phyloP scores from a whole-genome alignment of 352 stramenopile species.

The Pythium pyrilobum region DNA sequence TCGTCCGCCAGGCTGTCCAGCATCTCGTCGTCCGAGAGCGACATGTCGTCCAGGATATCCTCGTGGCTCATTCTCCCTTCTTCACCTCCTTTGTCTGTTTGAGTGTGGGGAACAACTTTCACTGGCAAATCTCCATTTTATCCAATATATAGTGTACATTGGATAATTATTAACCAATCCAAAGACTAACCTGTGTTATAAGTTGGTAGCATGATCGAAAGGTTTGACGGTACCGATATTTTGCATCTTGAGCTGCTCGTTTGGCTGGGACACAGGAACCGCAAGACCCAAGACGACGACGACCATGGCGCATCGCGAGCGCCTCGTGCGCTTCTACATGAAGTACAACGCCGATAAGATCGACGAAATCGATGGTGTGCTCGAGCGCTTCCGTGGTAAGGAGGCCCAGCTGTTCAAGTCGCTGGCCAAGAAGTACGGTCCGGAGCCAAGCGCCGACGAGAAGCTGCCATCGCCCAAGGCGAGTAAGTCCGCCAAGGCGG shows the following conservation, averaged over 20 bases:
- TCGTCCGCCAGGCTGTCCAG: slow-evolving; percentile 76
- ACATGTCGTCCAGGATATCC: slow-evolving; percentile 79
- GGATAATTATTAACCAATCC: not conserved
- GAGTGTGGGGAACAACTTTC: not conserved
- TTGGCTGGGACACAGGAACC: slow-evolving; percentile 1
- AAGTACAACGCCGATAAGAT: slow-evolving; percentile 86
- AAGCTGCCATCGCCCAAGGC: slow-evolving; percentile 20
- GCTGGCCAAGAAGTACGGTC: slow-evolving; percentile 80
- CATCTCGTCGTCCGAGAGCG: slow-evolving; percentile 83
- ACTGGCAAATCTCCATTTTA: not conserved
- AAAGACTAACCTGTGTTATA: not conserved
- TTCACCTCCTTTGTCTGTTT: no score
- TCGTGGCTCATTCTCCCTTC: slow-evolving; percentile 46
- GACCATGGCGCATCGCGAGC: slow-evolving; percentile 56
- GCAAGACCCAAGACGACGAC: not conserved
- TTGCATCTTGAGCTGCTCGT: not conserved
- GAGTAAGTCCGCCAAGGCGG: slow-evolving; percentile 3
- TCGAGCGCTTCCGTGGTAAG: slow-evolving; percentile 77
- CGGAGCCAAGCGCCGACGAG: slow-evolving; percentile 56
- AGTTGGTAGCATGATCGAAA: no score
- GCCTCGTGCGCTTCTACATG: slow-evolving; percentile 75
- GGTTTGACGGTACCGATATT: not conserved
- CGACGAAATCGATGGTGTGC: slow-evolving; percentile 73
- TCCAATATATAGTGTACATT: not conserved
- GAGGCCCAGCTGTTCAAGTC: slow-evolving; percentile 66